Conservation (phyloP, 495 filamentous ascomycete species). For the Aspergillus conjunctus region DNA sequence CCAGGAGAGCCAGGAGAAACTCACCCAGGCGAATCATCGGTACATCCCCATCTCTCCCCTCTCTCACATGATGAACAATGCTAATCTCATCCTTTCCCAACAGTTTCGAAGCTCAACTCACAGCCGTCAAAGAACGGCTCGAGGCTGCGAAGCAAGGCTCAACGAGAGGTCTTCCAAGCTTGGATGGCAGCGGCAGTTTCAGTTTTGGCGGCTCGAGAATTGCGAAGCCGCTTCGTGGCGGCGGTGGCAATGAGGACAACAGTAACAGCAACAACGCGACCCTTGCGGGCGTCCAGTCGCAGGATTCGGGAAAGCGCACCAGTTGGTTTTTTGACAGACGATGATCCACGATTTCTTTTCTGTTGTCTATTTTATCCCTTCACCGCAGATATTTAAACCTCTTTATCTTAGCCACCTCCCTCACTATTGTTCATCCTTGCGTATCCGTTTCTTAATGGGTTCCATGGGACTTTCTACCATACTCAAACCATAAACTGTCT, state of each 20-base stretch:
- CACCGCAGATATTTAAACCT: slow-evolving; percentile 24
- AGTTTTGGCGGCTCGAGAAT: slow-evolving; percentile 81
- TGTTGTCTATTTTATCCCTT: slow-evolving; percentile 31
- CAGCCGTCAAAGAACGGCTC: slow-evolving; percentile 94
- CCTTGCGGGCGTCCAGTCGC: slow-evolving; percentile 46
- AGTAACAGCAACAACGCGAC: slow-evolving; percentile 27
- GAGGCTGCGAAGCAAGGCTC: slow-evolving; percentile 91
- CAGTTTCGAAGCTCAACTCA: slow-evolving; percentile 96
- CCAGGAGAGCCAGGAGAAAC: slow-evolving; percentile 96
- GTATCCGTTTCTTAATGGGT: too few species aligned
- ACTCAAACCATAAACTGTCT: too few species aligned
- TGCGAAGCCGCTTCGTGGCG: slow-evolving; percentile 94
- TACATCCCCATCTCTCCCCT: slow-evolving; percentile 46
- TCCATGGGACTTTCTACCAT: too few species aligned
- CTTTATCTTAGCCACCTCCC: slow-evolving; percentile 7
- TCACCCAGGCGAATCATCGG: slow-evolving; percentile 94
- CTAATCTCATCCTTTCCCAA: slow-evolving; percentile 8
- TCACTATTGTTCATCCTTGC: too few species aligned
- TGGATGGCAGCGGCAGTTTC: slow-evolving; percentile 64
- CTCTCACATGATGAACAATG: not conserved
- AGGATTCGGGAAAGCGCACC: slow-evolving; percentile 50
- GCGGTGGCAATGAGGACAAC: slow-evolving; percentile 59
- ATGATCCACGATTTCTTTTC: slow-evolving; percentile 39
- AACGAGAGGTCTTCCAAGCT: slow-evolving; percentile 74
- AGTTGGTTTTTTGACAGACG: slow-evolving; percentile 57